phyloP scores from a whole-genome alignment of 2,329 filamentous ascomycete species.

The Botryotinia calthae region DNA sequence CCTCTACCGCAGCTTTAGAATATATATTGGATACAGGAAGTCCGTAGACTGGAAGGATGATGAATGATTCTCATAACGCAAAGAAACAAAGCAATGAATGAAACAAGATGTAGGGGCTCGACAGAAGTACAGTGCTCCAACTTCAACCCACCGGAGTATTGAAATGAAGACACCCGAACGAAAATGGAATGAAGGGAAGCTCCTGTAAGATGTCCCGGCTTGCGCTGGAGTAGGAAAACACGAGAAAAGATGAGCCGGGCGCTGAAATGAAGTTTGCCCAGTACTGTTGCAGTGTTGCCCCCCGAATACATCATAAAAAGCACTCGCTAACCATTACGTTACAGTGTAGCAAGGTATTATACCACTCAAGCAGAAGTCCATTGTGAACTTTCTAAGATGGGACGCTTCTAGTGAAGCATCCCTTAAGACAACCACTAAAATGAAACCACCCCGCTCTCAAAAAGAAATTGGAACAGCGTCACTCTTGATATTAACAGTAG shows the following conservation, averaged over 20 bases:
- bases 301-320: neutral
- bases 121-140: neutral
- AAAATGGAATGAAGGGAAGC: neutral
- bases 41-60: neutral
- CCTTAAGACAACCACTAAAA: neutral
- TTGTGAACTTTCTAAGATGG: neutral
- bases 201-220: neutral
- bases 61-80: neutral
- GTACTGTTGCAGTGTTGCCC: neutral
- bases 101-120: neutral
- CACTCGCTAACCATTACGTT: conserved; percentile 2
- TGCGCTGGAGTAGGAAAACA: neutral
- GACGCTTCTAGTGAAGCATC: neutral
- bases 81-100: neutral
- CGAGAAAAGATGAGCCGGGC: neutral
- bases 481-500: neutral
- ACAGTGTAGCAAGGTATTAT: neutral
- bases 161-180: neutral
- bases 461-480: neutral
- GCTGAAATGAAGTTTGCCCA: neutral
- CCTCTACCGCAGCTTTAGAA: neutral
- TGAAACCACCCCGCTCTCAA: neutral
- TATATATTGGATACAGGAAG: neutral
- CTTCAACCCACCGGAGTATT: neutral
- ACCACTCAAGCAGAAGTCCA: neutral